Percentiles rank a stretch among this genome's conserved stretches.
Evolutionary conservation across 2,329 filamentous ascomycete species (phyloP).

Genomic region (Phyllosticta capitalensis): DNA sequence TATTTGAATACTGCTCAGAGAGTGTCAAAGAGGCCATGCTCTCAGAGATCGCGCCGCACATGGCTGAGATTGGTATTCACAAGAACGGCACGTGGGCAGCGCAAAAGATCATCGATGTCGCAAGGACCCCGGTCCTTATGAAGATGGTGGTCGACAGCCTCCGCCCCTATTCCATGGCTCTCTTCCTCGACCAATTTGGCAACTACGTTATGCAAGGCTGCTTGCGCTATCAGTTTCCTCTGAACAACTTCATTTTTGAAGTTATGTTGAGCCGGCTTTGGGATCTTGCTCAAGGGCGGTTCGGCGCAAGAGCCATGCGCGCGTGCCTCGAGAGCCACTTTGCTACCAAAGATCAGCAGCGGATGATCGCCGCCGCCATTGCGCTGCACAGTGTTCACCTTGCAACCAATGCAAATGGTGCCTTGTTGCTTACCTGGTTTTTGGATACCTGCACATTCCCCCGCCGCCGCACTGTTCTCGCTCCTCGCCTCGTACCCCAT

Average conservation of each 20-base stretch:
- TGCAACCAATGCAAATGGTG: conserved; percentile 92
- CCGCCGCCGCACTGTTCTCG: conserved; percentile 78
- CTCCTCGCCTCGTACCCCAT: conserved; percentile 84
- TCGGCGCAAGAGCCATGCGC: conserved; percentile 90
- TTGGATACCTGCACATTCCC: conserved; percentile 96
- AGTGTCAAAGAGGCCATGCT: conserved; percentile 87
- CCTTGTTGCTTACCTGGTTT: conserved; percentile 92
- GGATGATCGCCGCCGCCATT: conserved; percentile 87
- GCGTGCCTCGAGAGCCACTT: conserved; percentile 95
- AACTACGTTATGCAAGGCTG: conserved; percentile 98
- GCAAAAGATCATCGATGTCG: conserved; percentile 97
- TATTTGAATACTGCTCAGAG: conserved; percentile 95
- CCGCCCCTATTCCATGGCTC: conserved; percentile 74
- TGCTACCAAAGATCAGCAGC: conserved; percentile 87
- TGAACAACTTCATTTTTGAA: conserved; percentile 96
- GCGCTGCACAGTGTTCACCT: conserved; percentile 95
- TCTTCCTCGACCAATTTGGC: conserved; percentile 96
- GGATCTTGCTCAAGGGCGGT: conserved; percentile 87
- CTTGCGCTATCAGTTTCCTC: conserved; percentile 78
- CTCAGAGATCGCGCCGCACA: conserved; percentile 73
- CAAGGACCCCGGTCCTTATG: conserved; percentile 77
- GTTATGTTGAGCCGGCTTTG: conserved; percentile 91
- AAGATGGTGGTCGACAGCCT: conserved; percentile 73
- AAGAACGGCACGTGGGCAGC: conserved; percentile 99
- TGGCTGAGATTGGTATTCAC: conserved; percentile 94